Percentiles rank a stretch among this genome's conserved stretches.
Conservation (phyloP, 2,329 filamentous ascomycete genomes). For the Intubia oerlemansii region DNA sequence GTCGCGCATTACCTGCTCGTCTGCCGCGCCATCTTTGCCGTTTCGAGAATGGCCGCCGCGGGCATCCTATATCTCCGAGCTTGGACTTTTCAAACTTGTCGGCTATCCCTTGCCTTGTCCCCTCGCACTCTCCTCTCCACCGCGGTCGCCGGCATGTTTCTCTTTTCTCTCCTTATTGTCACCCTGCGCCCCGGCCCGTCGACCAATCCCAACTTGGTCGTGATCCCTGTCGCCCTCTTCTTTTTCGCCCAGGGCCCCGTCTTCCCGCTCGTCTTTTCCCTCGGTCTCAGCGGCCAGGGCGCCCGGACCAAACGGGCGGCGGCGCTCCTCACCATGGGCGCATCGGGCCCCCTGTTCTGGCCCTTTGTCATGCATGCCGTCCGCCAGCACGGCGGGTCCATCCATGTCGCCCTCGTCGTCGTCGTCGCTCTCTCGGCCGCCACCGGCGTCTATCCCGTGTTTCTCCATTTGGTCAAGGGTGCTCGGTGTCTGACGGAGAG, state of each 20-base stretch:
- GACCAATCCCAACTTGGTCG: slow-evolving; percentile 24
- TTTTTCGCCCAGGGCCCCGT: slow-evolving; percentile 68
- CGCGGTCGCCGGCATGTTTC: slow-evolving; percentile 36
- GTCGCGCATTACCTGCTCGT: slow-evolving; percentile 47
- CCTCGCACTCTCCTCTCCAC: slow-evolving; percentile 49
- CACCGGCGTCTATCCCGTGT: slow-evolving; percentile 25
- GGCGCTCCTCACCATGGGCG: slow-evolving; percentile 57
- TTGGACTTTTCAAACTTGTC: too few species aligned
- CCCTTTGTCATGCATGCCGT: slow-evolving; percentile 55
- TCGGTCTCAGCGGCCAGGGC: slow-evolving; percentile 62
- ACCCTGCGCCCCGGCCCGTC: slow-evolving; percentile 20
- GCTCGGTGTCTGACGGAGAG: slow-evolving; percentile 17
- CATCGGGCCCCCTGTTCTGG: slow-evolving; percentile 50
- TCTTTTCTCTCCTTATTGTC: slow-evolving; percentile 28
- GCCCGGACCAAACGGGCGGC: slow-evolving; percentile 61
- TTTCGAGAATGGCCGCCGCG: slow-evolving; percentile 36
- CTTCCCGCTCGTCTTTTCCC: slow-evolving; percentile 63
- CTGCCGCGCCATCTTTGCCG: slow-evolving; percentile 46
- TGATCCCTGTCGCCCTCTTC: slow-evolving; percentile 44
- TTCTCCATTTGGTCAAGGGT: slow-evolving; percentile 23
- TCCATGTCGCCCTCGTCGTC: slow-evolving; percentile 42
- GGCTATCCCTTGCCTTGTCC: too few species aligned
- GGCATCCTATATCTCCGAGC: too few species aligned
- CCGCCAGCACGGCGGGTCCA: slow-evolving; percentile 32
- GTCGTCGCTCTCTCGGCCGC: slow-evolving; percentile 30